Evolutionary conservation across 176 grass and related monocot genomes (phyloP), one percentile per base, ranked within the genome.

Genomic region (Eragrostis curvula): DNA sequence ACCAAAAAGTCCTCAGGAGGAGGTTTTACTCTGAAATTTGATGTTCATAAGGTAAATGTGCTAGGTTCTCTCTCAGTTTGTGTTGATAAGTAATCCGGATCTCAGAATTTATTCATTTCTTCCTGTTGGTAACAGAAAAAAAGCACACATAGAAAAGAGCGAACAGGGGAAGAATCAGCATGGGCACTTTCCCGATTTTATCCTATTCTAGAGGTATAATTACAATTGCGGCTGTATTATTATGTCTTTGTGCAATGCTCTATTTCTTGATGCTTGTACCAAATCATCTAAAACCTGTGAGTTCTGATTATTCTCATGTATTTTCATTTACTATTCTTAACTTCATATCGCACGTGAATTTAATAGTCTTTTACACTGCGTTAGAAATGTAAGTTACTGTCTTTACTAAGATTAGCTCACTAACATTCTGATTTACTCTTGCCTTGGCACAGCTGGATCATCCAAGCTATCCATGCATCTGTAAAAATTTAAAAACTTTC

Each of bases 171-270:
- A 76, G 90, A 91, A 84, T 90, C 88, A 81, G 56, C 87, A 77
- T 98, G 92, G 96, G 80, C 86, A 9, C 88, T 93, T 11, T 98
- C 93, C 75, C 86, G 89, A 71, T 98, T 98, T 95, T 98, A 98
- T 88, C 92, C 96, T 71, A 43, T 98, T 85, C 79, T 98, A 71
- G 96, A 98, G 96, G 92, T 98, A 85, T 36, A 56, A 62, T n/a
- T 86, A 30, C 32, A 69, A 63, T 59, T 32, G 43, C 67, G 68
- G 57, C 55, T 74, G 64, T 55, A 80, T 72, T 10, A 51, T 64
- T 8, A 58, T 74, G 60, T 28, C 53, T 55, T 41, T 73, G 3
- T 43, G 12, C 18, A 45, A 23, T 44, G 41, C 20, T 71, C 68
- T 71, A 55, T 82, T 59, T 79, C 36, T 56, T 59, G 24, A 79